These are phyloP conservation scores for Nelumbo lutea DNA, from an alignment of 164 flowering plant species.

Conservation along the genomic window DNA sequence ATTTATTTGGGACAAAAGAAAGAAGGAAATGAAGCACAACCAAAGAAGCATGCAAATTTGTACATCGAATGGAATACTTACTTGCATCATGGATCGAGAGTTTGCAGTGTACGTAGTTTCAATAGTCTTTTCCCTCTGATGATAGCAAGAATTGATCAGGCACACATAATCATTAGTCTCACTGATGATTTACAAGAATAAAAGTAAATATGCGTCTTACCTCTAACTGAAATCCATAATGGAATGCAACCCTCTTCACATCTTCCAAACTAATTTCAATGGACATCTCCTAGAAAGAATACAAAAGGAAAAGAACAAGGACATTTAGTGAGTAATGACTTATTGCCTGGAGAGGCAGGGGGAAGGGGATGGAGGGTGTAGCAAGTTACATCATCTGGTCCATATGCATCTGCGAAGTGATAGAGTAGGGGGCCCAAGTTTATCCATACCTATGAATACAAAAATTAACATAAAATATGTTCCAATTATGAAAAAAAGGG, in stretches of 20 bases:
- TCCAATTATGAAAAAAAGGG: not conserved
- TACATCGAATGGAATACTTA: slow-evolving; percentile 17
- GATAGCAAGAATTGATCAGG: not conserved
- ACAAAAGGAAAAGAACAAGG: not conserved
- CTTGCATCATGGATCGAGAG: slow-evolving; percentile 94
- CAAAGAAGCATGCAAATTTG: not conserved
- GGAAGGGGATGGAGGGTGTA: not conserved
- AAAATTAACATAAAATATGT: slow-evolving; percentile 2
- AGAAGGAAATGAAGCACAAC: not conserved
- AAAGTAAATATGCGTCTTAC: slow-evolving; percentile 26
- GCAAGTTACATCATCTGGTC: slow-evolving; percentile 74
- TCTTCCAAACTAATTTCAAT: slow-evolving; percentile 95
- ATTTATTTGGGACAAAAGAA: not conserved
- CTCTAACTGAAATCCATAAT: slow-evolving; percentile 75
- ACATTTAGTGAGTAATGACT: not conserved
- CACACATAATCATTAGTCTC: not conserved
- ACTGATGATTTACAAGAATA: slow-evolving; percentile 1
- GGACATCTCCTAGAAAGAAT: slow-evolving; percentile 71
- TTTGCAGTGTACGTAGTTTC: slow-evolving; percentile 91
- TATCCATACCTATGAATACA: slow-evolving; percentile 76
- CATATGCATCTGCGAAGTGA: slow-evolving; percentile 91
- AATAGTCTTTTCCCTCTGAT: slow-evolving; percentile 73
- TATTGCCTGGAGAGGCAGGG: no score
- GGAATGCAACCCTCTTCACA: slow-evolving; percentile 74
- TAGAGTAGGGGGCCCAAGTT: slow-evolving; percentile 95